These are phyloP conservation scores for Tolypocladium pustulatum DNA, from an alignment of 2,329 filamentous ascomycete genomes.

Conservation along the genomic window DNA sequence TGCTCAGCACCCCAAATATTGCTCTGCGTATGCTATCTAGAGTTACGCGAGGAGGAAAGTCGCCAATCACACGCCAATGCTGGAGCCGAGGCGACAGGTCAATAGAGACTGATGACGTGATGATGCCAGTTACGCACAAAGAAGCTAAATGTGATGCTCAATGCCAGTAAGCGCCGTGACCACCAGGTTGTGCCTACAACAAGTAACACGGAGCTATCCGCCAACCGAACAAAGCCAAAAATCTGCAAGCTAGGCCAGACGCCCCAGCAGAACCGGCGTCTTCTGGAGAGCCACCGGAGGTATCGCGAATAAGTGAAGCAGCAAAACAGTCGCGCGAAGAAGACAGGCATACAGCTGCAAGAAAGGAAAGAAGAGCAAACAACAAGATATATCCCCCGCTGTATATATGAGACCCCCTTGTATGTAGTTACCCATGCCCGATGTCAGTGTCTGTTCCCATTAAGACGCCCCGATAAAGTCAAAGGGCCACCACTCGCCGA, in stretches of 20 bases:
- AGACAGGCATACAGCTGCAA: background rate
- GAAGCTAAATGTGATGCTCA: background rate
- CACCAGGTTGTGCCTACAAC: background rate
- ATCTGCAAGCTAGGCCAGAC: background rate
- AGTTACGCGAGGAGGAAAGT: background rate
- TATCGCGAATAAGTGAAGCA: constrained; percentile 3
- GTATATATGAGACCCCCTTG: constrained; percentile 2
- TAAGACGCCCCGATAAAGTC: background rate
- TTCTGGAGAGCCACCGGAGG: constrained; percentile 7
- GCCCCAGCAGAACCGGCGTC: constrained; percentile 1
- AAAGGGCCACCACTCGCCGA: background rate
- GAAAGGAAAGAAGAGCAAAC: background rate
- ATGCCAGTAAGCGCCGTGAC: background rate
- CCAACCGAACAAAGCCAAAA: background rate
- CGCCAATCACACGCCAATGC: background rate
- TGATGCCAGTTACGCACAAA: background rate
- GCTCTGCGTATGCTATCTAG: background rate
- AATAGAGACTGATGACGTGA: background rate
- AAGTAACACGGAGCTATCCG: background rate
- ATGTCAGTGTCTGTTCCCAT: background rate
- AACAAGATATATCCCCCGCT: constrained; percentile 5
- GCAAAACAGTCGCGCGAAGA: background rate
- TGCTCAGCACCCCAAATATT: background rate
- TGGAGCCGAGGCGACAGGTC: background rate
- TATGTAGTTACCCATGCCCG: constrained; percentile 2